Evolutionary conservation across 306 rosid genomes (phyloP).

Genomic region (barrel medic (Medicago truncatula)): MtrunA17r5.0-ANR NC_053044.1:13241001-13241500

Average conservation of each 20-base stretch:
- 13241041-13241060: not conserved
- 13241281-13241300: conserved; percentile 18
- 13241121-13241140: not conserved
- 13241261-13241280: not conserved
- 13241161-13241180: conserved; percentile 7
- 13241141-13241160: conserved; percentile 3
- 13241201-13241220: not conserved
- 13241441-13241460: conserved; percentile 52
- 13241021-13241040: conserved; percentile 14
- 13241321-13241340: not conserved
- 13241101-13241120: not conserved
- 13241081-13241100: not conserved
- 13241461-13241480: conserved; percentile 55
- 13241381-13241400: conserved; percentile 89
- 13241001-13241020: not conserved
- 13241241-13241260: not conserved
- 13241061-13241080: not conserved
- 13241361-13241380: conserved; percentile 92
- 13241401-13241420: conserved; percentile 60
- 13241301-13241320: conserved; percentile 25
- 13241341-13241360: conserved; percentile 45
- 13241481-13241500: conserved; percentile 81
- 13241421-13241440: conserved; percentile 60
- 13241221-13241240: not conserved
- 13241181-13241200: not conserved